These are phyloP conservation scores for Fomitiporia mediterranea DNA, from an alignment of 1,284 basidiomycete species.

Conservation along the genomic window DNA sequence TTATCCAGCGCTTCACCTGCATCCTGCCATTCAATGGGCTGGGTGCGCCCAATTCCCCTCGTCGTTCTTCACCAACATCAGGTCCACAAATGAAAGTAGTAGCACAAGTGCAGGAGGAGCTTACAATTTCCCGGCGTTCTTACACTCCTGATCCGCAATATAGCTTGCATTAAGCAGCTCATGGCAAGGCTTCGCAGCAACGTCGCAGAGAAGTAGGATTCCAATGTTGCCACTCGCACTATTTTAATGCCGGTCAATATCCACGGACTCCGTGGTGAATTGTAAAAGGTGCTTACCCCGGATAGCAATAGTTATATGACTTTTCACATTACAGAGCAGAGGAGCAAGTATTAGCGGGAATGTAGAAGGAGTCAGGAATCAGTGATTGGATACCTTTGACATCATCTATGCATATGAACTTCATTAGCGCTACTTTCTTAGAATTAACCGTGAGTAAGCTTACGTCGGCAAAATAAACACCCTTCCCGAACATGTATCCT, in stretches of 20 bases:
- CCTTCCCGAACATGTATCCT: constrained; percentile 68
- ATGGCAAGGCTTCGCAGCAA: constrained; percentile 52
- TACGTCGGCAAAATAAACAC: constrained; percentile 64
- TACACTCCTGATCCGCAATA: constrained; percentile 47
- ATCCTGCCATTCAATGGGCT: constrained; percentile 56
- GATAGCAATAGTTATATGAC: constrained; percentile 58
- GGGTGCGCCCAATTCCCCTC: constrained; percentile 48
- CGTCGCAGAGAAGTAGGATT: constrained; percentile 54
- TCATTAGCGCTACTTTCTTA: constrained; percentile 6
- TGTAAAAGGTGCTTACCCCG: constrained; percentile 36
- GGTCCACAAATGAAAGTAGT: neutral
- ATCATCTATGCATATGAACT: constrained; percentile 44
- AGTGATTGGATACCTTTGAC: constrained; percentile 51
- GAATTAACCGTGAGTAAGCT: constrained; percentile 24
- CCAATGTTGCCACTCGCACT: constrained; percentile 50
- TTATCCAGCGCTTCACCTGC: constrained; percentile 49
- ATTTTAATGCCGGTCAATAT: constrained; percentile 3
- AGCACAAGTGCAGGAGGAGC: constrained; percentile 24
- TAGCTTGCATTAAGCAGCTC: constrained; percentile 47
- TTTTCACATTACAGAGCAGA: constrained; percentile 26
- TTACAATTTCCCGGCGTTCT: constrained; percentile 33
- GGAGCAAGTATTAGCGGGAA: too few species aligned
- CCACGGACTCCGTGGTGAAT: neutral
- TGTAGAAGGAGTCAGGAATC: too few species aligned
- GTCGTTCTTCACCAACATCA: constrained; percentile 38